Conservation (phyloP, 169 alveolate species). For the Eimeria maxima region DNA sequence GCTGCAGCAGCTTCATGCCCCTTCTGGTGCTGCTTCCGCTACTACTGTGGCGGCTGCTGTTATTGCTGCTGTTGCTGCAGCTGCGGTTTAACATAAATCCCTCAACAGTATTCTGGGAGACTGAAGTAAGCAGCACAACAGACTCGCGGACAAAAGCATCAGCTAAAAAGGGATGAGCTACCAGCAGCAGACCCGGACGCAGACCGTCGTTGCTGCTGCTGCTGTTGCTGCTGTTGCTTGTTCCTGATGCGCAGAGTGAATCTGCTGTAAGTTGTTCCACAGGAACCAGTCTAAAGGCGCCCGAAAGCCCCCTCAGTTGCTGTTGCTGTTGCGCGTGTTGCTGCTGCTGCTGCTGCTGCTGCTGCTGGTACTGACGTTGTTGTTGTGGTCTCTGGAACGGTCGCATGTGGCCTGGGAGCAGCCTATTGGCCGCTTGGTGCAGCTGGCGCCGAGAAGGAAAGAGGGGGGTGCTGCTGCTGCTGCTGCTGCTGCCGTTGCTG, state of each 20-base stretch:
- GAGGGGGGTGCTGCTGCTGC: not conserved
- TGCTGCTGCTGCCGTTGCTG: not conserved
- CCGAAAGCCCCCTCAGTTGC: not conserved
- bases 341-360: slow-evolving; percentile 13
- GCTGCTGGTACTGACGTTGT: not conserved
- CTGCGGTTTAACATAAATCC: slow-evolving; percentile 1
- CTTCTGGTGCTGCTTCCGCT: slow-evolving; percentile 1
- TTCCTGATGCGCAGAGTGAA: not conserved
- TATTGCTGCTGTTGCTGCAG: slow-evolving; percentile 7
- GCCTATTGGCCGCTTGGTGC: slow-evolving; percentile 1
- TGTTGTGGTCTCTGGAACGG: not conserved
- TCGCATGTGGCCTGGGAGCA: not conserved
- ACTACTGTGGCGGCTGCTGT: not conserved
- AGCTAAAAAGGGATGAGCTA: not conserved
- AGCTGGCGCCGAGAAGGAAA: not conserved
- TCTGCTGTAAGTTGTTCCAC: not conserved
- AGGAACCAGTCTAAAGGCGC: not conserved
- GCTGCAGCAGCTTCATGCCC: not conserved
- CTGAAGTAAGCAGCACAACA: slow-evolving; percentile 20
- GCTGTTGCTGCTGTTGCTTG: not conserved
- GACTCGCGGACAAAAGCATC: slow-evolving; percentile 5
- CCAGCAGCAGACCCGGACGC: slow-evolving; percentile 2
- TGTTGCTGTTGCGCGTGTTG: not conserved
- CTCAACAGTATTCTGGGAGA: not conserved
- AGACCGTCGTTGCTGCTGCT: slow-evolving; percentile 26